Evolutionary conservation across 225 moss, liverwort and hornwort species (phyloP), one percentile per base, ranked within the genome.

Genomic region (Antitrichia curtipendula): DNA sequence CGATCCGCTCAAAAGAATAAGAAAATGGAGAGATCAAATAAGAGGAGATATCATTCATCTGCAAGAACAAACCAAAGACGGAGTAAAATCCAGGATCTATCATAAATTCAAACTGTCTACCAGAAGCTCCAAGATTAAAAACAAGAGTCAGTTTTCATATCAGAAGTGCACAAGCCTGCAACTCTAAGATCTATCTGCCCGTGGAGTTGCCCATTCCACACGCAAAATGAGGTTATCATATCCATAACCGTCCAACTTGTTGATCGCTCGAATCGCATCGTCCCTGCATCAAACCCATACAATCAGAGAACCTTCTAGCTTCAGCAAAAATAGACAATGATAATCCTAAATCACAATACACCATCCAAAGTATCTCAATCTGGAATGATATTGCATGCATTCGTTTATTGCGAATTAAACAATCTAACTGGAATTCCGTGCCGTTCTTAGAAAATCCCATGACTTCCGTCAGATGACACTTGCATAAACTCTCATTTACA

Each of bases 161-260:
- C 82, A 77, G 70, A 90, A 71, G 75, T 60, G 63, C 38, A 16
- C 41, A 41, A 75, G 61, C 13, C 89, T 87, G 23, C 72, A 72
- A 78, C 75, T 85, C 89, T 91, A 93, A 60, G 96, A 93, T 89
- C 97, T 92, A 84, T 97, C 96, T 24, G 95, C 95, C 79, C 97
- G 93, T 4, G 96, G 97, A 63, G 97, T 97, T 59, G 95, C 97
- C 97, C 97, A 97, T 83, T 97, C 97, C 88, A 97, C 97, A 66
- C 96, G 97, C 80, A 97, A 90, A 91, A 97, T 97, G 47, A 97
- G 95, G 88, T 97, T 97, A 82, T 97, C 96, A 45, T 97, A 95
- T 75, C 96, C 97, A 82, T 97, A 97, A 81, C 97, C 97, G 86
- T 97, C 96, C 92, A 97, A 82, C 89, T 97, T 97, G 88, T 93